Evolutionary conservation across 352 stramenopile species (phyloP).

Genomic region (Blastocystis sp.): DNA sequence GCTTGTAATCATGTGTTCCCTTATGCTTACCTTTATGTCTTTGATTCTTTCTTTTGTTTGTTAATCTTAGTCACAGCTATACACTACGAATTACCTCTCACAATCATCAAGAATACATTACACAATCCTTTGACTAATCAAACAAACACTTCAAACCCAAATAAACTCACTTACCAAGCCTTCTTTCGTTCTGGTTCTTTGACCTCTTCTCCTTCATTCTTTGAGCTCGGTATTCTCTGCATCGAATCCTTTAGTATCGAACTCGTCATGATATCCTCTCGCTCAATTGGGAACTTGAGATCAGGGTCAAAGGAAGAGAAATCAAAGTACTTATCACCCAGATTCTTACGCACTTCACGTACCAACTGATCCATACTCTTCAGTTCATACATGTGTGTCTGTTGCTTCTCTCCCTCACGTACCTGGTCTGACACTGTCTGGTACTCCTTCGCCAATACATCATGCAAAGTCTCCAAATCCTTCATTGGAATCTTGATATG

Average conservation of each 20-base stretch:
- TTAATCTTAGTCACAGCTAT: background rate
- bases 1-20: conserved; percentile 25
- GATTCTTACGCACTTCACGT: background rate
- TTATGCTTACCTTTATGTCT: background rate
- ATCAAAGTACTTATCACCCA: background rate
- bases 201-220: background rate
- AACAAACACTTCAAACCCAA: background rate
- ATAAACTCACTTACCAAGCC: background rate
- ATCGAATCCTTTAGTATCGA: background rate
- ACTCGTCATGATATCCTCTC: background rate
- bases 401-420: background rate
- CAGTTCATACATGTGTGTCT: background rate
- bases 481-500: background rate
- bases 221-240: no score
- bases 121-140: background rate
- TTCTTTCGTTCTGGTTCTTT: background rate
- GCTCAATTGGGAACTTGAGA: background rate
- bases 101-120: background rate
- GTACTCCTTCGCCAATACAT: background rate
- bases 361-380: background rate
- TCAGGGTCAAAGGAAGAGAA: background rate
- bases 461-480: background rate
- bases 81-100: no score
- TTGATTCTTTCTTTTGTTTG: conserved; percentile 9
- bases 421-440: background rate